Evolutionary conservation across 148 eudicot species (phyloP), one percentile per base, ranked within the genome.

Genomic region (Silene latifolia): DNA sequence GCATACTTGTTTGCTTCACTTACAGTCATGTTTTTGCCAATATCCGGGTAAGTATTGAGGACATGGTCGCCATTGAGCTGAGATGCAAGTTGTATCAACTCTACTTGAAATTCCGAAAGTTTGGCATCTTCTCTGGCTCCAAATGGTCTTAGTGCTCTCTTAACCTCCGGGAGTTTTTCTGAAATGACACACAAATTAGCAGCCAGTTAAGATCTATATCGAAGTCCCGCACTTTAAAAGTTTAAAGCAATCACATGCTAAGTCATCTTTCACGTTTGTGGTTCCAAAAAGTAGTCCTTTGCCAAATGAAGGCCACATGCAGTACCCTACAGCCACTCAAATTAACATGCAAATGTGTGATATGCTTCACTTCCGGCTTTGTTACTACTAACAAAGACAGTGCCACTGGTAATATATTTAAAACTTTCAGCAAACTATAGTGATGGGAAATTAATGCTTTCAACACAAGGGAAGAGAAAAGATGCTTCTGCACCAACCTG

Each of bases 61-160:
- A 93, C 79, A 76, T 90, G 67, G 75, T 93, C 98, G 8, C 98
- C 98, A 54, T 85, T 88, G 29, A 93, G 90, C 80, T 93, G 98
- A 14, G 98, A 90, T 4, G 98, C 98, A 61, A 93, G 90, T 75
- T 93, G 98, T 69, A 90, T 86, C 77, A 93, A 15, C 76, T 93
- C 98, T 1, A 87, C 63, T 77, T 93, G 98, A 77, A 93, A 93
- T 63, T 93, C 98, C 10, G 98, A 86, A 44, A 93, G 93, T 72
- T 77, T 76, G 21, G 74, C 74, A 51, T 93, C 90, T 85, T 89
- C 98, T 73, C 78, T 87, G 48, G 98, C 86, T 73, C 96, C 96
- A 72, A 82, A 58, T 80, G 90, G 86, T 86, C 98, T 87, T 71
- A 93, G 75, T 62, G 90, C 76, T 44, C 44, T 62, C 82, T 42